A percentile compares a stretch with the other conserved stretches of the same genome.
phyloP scores from a whole-genome alignment of 176 grass and related monocot species.

The Ensete glaucum region DNA sequence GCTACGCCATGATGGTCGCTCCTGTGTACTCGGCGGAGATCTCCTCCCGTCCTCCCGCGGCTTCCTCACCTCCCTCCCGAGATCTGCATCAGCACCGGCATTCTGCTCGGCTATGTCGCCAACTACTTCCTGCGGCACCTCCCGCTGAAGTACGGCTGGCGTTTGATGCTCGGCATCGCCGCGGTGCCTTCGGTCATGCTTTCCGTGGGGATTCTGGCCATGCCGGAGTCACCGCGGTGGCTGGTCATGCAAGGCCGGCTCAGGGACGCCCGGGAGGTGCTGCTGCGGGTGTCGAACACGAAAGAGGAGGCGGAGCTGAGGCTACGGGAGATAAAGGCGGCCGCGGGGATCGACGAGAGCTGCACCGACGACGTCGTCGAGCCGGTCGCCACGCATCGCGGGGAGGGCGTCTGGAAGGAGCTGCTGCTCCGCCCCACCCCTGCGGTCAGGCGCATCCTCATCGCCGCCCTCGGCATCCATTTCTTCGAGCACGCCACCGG shows the following conservation, averaged over 20 bases:
- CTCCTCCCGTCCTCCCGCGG: conserved; percentile 6
- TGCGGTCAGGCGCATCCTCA: not conserved
- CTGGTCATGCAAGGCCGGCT: conserved; percentile 63
- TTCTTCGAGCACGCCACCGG: conserved; percentile 17
- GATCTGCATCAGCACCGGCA: conserved; percentile 16
- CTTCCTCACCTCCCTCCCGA: conserved; percentile 19
- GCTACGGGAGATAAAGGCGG: not conserved
- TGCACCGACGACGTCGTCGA: not conserved
- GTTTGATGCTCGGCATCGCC: conserved; percentile 10
- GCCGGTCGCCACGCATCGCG: not conserved
- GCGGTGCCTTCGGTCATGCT: conserved; percentile 7
- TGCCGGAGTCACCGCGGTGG: conserved; percentile 91
- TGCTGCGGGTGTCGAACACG: conserved; percentile 2
- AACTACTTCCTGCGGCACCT: conserved; percentile 10
- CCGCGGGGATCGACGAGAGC: not conserved
- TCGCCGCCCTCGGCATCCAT: conserved; percentile 9
- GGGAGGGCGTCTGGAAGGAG: conserved; percentile 15
- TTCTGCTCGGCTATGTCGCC: conserved; percentile 16
- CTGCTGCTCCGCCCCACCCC: not conserved
- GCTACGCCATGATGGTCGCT: conserved; percentile 12
- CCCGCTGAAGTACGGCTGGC: not conserved
- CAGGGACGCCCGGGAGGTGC: not conserved
- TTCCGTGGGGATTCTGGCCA: conserved; percentile 14
- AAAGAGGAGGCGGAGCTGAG: not conserved
- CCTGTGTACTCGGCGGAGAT: conserved; percentile 17